These are phyloP conservation scores for Torrubiella hemipterigena DNA, from an alignment of 2,329 filamentous ascomycete genomes.

Conservation along the genomic window DNA sequence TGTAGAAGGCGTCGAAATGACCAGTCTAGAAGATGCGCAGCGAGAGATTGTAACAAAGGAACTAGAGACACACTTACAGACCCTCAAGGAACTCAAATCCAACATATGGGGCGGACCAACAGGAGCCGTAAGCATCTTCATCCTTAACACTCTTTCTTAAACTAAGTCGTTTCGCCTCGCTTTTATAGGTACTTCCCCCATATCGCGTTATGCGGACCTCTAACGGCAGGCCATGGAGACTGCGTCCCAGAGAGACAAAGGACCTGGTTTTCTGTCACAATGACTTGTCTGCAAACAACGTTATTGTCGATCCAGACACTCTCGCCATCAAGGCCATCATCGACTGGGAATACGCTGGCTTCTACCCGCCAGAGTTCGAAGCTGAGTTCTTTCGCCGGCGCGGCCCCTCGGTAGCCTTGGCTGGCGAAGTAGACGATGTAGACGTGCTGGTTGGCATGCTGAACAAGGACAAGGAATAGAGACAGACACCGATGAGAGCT, in stretches of 20 bases:
- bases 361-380: conserved; percentile 18
- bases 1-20: conserved; percentile 8
- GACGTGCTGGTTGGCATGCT: conserved; percentile 1
- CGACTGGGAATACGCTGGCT: conserved; percentile 25
- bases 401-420: conserved; percentile 13
- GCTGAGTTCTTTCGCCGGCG: conserved; percentile 11
- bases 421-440: conserved; percentile 13
- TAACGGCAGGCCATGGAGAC: conserved; percentile 5
- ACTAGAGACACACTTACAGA: conserved; percentile 6
- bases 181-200: conserved; percentile 8
- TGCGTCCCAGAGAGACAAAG: conserved; percentile 6
- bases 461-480: neutral
- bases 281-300: conserved; percentile 7
- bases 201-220: conserved; percentile 8
- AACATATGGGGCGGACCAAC: conserved; percentile 9
- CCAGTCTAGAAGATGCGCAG: conserved; percentile 4
- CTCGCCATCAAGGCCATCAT: conserved; percentile 20
- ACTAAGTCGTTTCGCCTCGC: neutral
- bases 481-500: too few species aligned
- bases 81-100: conserved; percentile 7
- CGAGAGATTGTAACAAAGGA: conserved; percentile 7
- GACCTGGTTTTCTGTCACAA: conserved; percentile 12
- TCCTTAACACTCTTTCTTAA: neutral
- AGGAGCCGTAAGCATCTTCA: conserved; percentile 6
- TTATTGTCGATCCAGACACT: conserved; percentile 10